A percentile compares a stretch with the other conserved stretches of the same genome.
These are phyloP conservation scores for Scheffersomyces titani DNA, from an alignment of 1,139 yeast genomes.

Conservation along the genomic window DNA sequence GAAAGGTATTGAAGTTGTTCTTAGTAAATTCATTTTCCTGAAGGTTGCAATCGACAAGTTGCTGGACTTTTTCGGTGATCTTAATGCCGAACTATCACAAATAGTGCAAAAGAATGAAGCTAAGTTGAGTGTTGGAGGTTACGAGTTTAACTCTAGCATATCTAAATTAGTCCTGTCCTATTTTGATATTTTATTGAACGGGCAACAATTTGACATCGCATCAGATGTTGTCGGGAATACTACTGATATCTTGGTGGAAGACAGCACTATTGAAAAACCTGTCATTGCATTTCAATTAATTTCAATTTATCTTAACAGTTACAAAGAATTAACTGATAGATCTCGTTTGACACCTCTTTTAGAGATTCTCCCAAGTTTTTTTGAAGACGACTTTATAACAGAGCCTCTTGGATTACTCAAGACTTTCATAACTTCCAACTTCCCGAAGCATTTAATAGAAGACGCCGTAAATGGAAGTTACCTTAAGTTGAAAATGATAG, in stretches of 20 bases:
- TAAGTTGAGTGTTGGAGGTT: constrained; percentile 5
- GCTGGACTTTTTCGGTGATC: constrained; percentile 5
- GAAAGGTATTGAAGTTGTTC: constrained; percentile 3
- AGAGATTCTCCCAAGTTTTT: constrained; percentile 25
- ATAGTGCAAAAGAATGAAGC: constrained; percentile 3
- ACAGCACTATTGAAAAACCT: constrained; percentile 13
- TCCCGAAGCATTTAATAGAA: constrained; percentile 6
- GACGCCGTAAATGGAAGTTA: constrained; percentile 34
- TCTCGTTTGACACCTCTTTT: constrained; percentile 11
- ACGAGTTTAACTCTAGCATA: constrained; percentile 8
- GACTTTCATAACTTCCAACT: constrained; percentile 11
- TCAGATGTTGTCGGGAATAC: constrained; percentile 22
- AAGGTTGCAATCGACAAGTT: not conserved
- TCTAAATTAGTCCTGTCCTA: constrained; percentile 8
- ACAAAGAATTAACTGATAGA: not conserved
- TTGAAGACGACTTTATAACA: constrained; percentile 28
- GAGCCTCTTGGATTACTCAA: constrained; percentile 25
- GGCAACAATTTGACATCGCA: constrained; percentile 11
- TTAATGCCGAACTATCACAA: constrained; percentile 4
- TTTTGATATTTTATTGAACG: constrained; percentile 7
- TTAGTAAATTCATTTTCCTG: not conserved
- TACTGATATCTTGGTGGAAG: constrained; percentile 22
- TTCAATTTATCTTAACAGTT: constrained; percentile 8
- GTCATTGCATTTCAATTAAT: constrained; percentile 12
- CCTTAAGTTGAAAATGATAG: constrained; percentile 21